Evolutionary conservation across 2,329 filamentous ascomycete genomes (phyloP).

Genomic region (Alternaria sp.): DNA sequence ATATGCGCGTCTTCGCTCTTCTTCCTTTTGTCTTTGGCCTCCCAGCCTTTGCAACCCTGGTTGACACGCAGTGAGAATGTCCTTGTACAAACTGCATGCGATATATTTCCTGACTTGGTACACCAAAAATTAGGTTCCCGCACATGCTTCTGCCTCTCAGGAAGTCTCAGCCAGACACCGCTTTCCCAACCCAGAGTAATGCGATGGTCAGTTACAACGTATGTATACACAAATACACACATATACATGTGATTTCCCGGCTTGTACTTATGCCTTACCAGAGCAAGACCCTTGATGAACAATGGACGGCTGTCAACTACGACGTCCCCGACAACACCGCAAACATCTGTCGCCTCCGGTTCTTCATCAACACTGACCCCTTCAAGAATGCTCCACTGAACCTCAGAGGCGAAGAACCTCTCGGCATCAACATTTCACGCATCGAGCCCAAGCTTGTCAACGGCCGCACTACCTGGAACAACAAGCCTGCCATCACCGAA

Average conservation of each 20-base stretch:
- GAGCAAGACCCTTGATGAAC: slow-evolving; percentile 17
- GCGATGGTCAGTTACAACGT: slow-evolving; percentile 36
- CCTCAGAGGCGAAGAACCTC: slow-evolving; percentile 32
- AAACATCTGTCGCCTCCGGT: slow-evolving; percentile 36
- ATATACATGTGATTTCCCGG: not conserved
- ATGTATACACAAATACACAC: not conserved
- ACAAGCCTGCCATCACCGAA: slow-evolving; percentile 25
- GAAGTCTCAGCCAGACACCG: slow-evolving; percentile 26
- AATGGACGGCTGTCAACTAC: slow-evolving; percentile 43
- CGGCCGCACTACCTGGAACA: slow-evolving; percentile 42
- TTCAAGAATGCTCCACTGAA: slow-evolving; percentile 30
- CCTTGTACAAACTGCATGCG: too few species aligned
- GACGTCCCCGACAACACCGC: slow-evolving; percentile 41
- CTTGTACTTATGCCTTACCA: slow-evolving; percentile 14
- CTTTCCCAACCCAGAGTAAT: slow-evolving; percentile 35
- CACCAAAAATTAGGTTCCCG: slow-evolving; percentile 27
- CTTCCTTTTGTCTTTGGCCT: slow-evolving; percentile 30
- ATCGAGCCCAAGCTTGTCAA: slow-evolving; percentile 37
- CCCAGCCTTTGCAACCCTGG: slow-evolving; percentile 21
- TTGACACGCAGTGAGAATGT: slow-evolving; percentile 20
- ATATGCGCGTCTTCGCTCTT: slow-evolving; percentile 37
- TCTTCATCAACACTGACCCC: slow-evolving; percentile 35
- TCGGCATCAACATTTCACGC: slow-evolving; percentile 38
- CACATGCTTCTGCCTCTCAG: slow-evolving; percentile 49
- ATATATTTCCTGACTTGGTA: too few species aligned